Evolutionary conservation across 306 rosid species (phyloP), one percentile per base, ranked within the genome.

Genomic region (Cucurbita ficifolia): DNA sequence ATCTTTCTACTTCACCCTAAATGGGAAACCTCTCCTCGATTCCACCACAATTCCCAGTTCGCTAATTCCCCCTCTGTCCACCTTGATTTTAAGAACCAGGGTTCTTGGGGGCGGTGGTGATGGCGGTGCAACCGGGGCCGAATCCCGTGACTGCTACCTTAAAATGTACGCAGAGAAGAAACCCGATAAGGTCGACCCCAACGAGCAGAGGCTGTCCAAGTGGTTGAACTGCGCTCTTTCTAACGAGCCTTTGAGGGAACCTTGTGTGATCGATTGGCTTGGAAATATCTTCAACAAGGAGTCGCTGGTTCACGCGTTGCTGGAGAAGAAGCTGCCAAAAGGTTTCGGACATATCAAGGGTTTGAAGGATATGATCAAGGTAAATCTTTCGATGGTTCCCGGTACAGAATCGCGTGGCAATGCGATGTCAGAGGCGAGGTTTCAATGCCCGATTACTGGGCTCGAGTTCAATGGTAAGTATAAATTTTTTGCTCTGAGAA

Each of bases 71-170:
- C 89, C 84, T 4, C 78, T 87, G n/a, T 83, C 96, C 36, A 89
- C 95, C 62, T 85, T 94, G 43, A 51, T 82, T 50, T 77, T 94
- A 8, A 88, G 85, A 5, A 10, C 78, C 24, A 86, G 99, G 38
- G 69, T 84, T 49, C 81, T 14, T 19, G 99, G 97, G 2, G 97
- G 97, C 0, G 98, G 97, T 0, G 98, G 97, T 11, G 97, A 91
- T 59, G 96, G 97, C 49, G 99, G 99, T 0, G 95, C 99, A 1
- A 94, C 99, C 0, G 95, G 99, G 0, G 99, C 99, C 0, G 97
- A 94, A 83, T 94, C 99, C 0, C 96, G 99, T 39, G 99, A 94
- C 56, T 94, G 99, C 61, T 94, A 94, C 70, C 96, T 94, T 65
- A 88, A 91, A 6, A 94, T 94, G 99, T 94, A 91, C 76, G 89